These are phyloP conservation scores for Gymnopilus dilepis DNA, from an alignment of 768 basidiomycete genomes.

Conservation along the genomic window DNA sequence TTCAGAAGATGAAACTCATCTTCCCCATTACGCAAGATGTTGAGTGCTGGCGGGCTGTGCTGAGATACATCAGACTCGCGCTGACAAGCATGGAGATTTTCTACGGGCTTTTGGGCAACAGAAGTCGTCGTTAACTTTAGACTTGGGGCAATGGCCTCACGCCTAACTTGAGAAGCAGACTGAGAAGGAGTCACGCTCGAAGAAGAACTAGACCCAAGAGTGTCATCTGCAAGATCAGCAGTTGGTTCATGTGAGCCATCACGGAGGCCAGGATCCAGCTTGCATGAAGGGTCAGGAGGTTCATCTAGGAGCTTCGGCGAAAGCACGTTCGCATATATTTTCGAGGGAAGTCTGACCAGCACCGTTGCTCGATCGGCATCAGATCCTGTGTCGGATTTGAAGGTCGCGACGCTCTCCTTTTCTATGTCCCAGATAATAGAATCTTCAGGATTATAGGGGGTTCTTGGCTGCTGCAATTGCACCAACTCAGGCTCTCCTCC, in stretches of 20 bases:
- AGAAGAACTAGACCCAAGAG: constrained; percentile 14
- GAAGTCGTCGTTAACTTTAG: background rate
- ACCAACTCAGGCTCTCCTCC: background rate
- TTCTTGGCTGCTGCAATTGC: background rate
- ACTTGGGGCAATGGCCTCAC: background rate
- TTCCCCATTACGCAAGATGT: background rate
- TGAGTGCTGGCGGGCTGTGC: background rate
- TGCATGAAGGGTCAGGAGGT: background rate
- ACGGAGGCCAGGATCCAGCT: background rate
- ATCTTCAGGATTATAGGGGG: constrained; percentile 28
- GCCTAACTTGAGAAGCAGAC: constrained; percentile 32
- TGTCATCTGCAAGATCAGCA: background rate
- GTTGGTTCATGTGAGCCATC: background rate
- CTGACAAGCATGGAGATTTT: constrained; percentile 15
- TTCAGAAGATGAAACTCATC: background rate
- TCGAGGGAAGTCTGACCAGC: constrained; percentile 7
- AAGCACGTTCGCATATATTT: background rate
- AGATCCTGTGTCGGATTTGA: constrained; percentile 15
- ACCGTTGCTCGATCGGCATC: constrained; percentile 18
- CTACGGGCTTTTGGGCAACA: background rate
- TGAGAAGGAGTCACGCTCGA: constrained; percentile 33
- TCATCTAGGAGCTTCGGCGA: background rate
- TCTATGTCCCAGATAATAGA: constrained; percentile 42
- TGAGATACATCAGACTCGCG: background rate
- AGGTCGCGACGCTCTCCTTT: constrained; percentile 17